Conservation (phyloP, 1,139 yeast species). For the Torulaspora globosa region DNA sequence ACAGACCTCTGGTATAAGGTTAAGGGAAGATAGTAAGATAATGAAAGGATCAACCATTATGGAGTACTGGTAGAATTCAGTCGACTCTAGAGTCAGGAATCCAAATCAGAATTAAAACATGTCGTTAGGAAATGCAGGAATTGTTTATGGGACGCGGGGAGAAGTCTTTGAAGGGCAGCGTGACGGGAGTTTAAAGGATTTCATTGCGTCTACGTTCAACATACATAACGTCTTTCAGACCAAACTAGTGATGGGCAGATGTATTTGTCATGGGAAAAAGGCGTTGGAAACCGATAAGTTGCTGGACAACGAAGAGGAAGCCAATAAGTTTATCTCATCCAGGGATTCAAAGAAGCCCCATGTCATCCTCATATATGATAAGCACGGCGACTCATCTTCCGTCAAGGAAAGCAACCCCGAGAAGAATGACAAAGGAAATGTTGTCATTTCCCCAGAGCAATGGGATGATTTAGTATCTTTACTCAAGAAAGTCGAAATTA, state of each 20-base stretch:
- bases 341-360: slow-evolving; percentile 15
- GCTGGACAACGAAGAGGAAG: slow-evolving; percentile 8
- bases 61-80: neutral
- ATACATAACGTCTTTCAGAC: slow-evolving; percentile 12
- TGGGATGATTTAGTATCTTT: slow-evolving; percentile 14
- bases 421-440: slow-evolving; percentile 3
- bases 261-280: slow-evolving; percentile 17
- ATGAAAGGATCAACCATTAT: neutral
- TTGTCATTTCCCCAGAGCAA: slow-evolving; percentile 10
- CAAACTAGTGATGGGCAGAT: slow-evolving; percentile 17
- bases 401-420: neutral
- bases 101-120: neutral
- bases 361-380: slow-evolving; percentile 15
- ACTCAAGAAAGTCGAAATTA: slow-evolving; percentile 10
- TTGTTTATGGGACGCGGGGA: slow-evolving; percentile 15
- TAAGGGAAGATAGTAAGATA: slow-evolving; percentile 1
- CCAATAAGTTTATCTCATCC: slow-evolving; percentile 11
- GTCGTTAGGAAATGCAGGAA: slow-evolving; percentile 11
- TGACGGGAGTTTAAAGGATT: slow-evolving; percentile 9
- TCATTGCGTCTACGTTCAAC: slow-evolving; percentile 8
- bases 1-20: neutral
- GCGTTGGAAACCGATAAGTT: slow-evolving; percentile 14
- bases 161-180: slow-evolving; percentile 9
- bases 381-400: slow-evolving; percentile 2
- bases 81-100: neutral